Percentiles rank a stretch among this genome's conserved stretches.
Conservation (phyloP, 1,139 yeast species). For the Hyphopichia burtonii region DNA sequence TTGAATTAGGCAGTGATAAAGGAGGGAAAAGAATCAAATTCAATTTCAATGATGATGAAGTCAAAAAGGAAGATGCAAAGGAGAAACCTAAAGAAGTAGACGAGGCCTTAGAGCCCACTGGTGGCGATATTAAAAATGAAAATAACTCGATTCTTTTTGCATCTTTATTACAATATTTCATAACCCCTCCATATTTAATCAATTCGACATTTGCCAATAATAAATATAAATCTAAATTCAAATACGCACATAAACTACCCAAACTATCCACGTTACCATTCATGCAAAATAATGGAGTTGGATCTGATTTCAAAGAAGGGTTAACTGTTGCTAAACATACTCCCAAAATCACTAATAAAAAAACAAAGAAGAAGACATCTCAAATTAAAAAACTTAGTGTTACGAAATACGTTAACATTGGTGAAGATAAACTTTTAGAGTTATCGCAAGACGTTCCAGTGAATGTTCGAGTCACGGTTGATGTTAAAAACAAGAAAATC, state of each 20-base stretch:
- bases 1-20: conserved; percentile 22
- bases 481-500: conserved; percentile 55
- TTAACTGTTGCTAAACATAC: conserved; percentile 59
- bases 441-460: conserved; percentile 68
- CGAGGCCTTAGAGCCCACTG: conserved; percentile 2
- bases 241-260: conserved; percentile 69
- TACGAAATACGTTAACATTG: conserved; percentile 77
- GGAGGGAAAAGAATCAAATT: conserved; percentile 36
- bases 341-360: conserved; percentile 33
- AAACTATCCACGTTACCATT: conserved; percentile 72
- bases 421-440: conserved; percentile 56
- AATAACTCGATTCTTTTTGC: conserved; percentile 59
- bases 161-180: conserved; percentile 71
- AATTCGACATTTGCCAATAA: conserved; percentile 52
- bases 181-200: conserved; percentile 82
- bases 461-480: conserved; percentile 80
- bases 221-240: conserved; percentile 49
- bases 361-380: conserved; percentile 33
- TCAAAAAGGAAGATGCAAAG: conserved; percentile 10
- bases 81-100: conserved; percentile 3
- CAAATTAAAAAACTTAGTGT: conserved; percentile 51
- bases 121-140: conserved; percentile 4
- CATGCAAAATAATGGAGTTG: conserved; percentile 50
- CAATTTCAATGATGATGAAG: conserved; percentile 32
- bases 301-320: conserved; percentile 58